A percentile compares a stretch with the other conserved stretches of the same genome.
These are phyloP conservation scores for Chaetomium cochliodes DNA, from an alignment of 495 filamentous ascomycete species.

Conservation along the genomic window DNA sequence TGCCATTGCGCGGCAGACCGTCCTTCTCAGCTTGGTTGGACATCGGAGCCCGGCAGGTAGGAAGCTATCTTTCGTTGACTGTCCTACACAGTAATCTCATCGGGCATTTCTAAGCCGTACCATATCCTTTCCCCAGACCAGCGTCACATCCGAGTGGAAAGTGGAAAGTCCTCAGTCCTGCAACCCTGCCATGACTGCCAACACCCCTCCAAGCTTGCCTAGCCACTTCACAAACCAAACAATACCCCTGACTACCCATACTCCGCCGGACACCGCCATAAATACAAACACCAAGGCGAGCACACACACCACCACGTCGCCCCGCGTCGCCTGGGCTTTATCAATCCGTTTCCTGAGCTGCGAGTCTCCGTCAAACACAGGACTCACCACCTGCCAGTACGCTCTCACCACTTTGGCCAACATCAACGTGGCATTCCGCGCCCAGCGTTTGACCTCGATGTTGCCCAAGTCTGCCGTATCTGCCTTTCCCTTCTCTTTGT, in stretches of 20 bases:
- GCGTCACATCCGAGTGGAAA: background rate
- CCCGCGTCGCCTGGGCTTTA: slow-evolving; percentile 23
- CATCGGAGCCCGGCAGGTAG: background rate
- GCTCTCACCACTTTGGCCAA: slow-evolving; percentile 21
- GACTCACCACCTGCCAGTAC: slow-evolving; percentile 34
- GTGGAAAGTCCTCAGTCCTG: background rate
- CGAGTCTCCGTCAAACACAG: slow-evolving; percentile 34
- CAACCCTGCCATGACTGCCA: slow-evolving; percentile 27
- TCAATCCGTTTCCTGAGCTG: slow-evolving; percentile 29
- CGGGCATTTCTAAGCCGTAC: background rate
- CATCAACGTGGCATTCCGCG: slow-evolving; percentile 15
- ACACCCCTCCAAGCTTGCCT: slow-evolving; percentile 17
- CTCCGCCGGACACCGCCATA: slow-evolving; percentile 12
- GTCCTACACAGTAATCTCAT: background rate
- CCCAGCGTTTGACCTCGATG: background rate
- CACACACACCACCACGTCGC: slow-evolving; percentile 27
- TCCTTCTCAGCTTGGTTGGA: background rate
- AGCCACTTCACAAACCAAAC: slow-evolving; percentile 19
- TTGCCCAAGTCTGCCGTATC: background rate
- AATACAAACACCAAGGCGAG: slow-evolving; percentile 31
- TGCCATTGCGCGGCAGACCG: background rate
- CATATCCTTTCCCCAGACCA: slow-evolving; percentile 11
- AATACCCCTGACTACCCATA: slow-evolving; percentile 27
- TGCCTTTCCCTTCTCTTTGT: background rate
- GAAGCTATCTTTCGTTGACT: background rate